Percentiles rank a stretch among this genome's conserved stretches.
Conservation (phyloP, 176 grass and related monocot genomes). For the Zea luxurians region DNA sequence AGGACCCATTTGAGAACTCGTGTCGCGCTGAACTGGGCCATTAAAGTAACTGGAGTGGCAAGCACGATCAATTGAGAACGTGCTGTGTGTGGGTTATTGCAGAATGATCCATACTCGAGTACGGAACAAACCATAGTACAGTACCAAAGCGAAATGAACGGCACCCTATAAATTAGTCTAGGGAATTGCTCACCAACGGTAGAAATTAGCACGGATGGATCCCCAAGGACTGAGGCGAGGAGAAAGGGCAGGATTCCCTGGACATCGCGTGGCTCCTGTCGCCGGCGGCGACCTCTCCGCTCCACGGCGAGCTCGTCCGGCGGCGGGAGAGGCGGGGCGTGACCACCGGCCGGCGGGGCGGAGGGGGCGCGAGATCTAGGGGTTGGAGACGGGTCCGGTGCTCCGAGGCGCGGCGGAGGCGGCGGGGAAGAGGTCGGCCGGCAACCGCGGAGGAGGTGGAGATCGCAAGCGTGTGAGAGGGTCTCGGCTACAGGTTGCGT, state of each 20-base stretch:
- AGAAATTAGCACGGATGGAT: not conserved
- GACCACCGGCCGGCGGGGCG: not conserved
- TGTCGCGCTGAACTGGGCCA: not conserved
- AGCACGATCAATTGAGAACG: not conserved
- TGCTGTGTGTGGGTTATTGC: not conserved
- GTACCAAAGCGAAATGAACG: constrained; percentile 3
- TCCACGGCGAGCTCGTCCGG: not conserved
- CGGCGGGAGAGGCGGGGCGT: not conserved
- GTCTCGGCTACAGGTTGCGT: too few species aligned
- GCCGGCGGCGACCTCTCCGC: not conserved
- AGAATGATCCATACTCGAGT: not conserved
- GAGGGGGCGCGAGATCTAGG: not conserved
- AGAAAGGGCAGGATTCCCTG: too few species aligned
- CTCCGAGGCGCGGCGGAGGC: not conserved
- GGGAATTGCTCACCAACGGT: constrained; percentile 4
- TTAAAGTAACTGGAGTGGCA: not conserved
- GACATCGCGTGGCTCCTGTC: not conserved
- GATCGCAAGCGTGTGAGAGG: too few species aligned
- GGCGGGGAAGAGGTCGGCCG: not conserved
- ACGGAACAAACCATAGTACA: not conserved
- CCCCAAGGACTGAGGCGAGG: not conserved
- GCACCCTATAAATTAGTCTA: not conserved
- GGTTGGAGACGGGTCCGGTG: not conserved
- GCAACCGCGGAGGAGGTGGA: not conserved
- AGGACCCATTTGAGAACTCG: not conserved